These are phyloP conservation scores for Kwoniella sp. DNA, from an alignment of 768 basidiomycete species.

Conservation along the genomic window DNA sequence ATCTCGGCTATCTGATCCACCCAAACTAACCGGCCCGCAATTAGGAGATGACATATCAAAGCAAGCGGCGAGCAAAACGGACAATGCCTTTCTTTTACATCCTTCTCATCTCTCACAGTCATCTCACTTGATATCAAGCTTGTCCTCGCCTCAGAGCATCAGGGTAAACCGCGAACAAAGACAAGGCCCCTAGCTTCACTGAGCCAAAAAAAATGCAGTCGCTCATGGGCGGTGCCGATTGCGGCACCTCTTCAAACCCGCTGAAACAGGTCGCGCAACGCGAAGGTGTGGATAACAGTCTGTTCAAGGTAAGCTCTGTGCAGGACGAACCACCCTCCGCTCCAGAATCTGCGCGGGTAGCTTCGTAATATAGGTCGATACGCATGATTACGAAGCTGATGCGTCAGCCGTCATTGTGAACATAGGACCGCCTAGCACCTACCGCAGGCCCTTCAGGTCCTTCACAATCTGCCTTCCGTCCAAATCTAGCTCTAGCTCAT, in stretches of 20 bases:
- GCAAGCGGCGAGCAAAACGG: not conserved
- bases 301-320: constrained; percentile 70
- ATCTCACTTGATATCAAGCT: too few relatives aligned
- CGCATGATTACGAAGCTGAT: constrained; percentile 1
- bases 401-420: not conserved
- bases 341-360: too few relatives aligned
- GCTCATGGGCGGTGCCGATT: constrained; percentile 71
- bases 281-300: constrained; percentile 80
- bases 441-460: constrained; percentile 11
- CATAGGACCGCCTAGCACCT: constrained; percentile 17
- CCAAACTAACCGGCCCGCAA: not conserved
- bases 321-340: too few relatives aligned
- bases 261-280: constrained; percentile 87
- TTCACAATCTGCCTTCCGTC: constrained; percentile 14
- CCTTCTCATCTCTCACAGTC: too few relatives aligned
- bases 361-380: too few relatives aligned
- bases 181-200: too few relatives aligned
- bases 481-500: constrained; percentile 1
- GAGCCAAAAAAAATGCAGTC: constrained; percentile 41
- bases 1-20: not conserved
- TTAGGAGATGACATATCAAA: not conserved
- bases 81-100: too few relatives aligned
- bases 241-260: constrained; percentile 79
- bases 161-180: too few relatives aligned
- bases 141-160: too few relatives aligned